Evolutionary conservation across 768 basidiomycete species (phyloP), one percentile per base, ranked within the genome.

Genomic region (Tulasnella sp.): DNA sequence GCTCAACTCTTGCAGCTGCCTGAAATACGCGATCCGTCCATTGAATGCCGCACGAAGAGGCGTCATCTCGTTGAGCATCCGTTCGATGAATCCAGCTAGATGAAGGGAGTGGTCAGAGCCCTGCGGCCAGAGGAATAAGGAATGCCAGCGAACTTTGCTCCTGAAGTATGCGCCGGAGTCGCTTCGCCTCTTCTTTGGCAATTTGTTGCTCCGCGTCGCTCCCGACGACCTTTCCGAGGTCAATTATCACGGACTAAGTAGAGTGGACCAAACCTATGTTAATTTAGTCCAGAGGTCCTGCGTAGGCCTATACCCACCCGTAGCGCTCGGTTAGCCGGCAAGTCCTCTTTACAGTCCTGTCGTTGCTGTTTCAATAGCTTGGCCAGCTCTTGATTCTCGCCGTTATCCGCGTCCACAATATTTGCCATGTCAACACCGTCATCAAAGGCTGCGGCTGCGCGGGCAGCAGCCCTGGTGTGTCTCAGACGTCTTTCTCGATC

Each of bases 1-100:
- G 3, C 95, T 96, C 8, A 97, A 93, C 83, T 96, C 96, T 86
- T 97, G 96, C 8, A 97, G 87, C 81, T 96, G 94, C 24, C 93
- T 31, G 72, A 80, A 80, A 50, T 80, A 91, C 88, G 86, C 84
- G 72, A 91, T 88, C 83, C 90, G 88, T 73, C 89, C 90, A 76
- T 91, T 96, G 86, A 97, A 97, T 0, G 90, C 92, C 83, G 90
- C 93, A 28, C 95, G 90, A 77, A 96, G 89, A 14, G 90, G 85
- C 16, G 89, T 88, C 14, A 96, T 86, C 84, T 97, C 96, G 22
- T 89, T 88, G 54, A 94, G 92, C 41, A 97, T 86, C 82, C 91
- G 92, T 64, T 92, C 91, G 84, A 91, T 90, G 64, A 91, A 85
- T 42, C 86, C 87, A 75, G 84, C 93, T 94, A 81, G 75, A 82